Base-by-base conservation (phyloP, 768 basidiomycete species). In the Pleurotus eryngii region DNA sequence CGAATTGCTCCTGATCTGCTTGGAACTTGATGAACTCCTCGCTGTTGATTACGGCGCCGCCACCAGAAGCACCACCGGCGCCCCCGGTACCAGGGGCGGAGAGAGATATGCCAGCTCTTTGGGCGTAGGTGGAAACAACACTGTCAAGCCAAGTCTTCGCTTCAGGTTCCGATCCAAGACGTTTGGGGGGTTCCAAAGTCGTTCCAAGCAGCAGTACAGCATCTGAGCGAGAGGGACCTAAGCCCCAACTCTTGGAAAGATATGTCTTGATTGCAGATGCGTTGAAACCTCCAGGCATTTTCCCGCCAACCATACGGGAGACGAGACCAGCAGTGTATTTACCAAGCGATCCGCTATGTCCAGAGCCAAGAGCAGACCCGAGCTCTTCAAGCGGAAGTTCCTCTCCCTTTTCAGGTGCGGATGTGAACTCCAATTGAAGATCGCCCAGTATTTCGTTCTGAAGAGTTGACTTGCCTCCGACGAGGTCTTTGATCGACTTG, bases 251-350 rank as follows among this genome's bases (percentile, higher is more conserved):
- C 80, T 98, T 98, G 38, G 86, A 82, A 26, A 99, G 81, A 70
- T 99, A 82, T 0, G 83, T 74, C 74, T 97, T 95, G 71, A 95
- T 94, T 9, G 92, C 83, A 5, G 95, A 92, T 17, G 89, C 78
- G 64, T 97, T 97, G 84, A 99, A 99, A 37, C 96, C 96, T 70
- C 97, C 97, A 30, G 97, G 97, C 92, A 99, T 96, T 76, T 99
- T 99, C 47, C 87, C 86, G 57, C 95, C 92, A 51, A 98, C 81
- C 68, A 61, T 43, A 57, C 97, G 92, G 26, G 95, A 92, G 51
- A 98, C 80, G 43, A 99, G 81, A 18, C 94, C 88, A 46, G 83
- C 88, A 11, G 91, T 91, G 75, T 98, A 94, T 72, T 98, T 99
- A 67, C 97, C 97, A 24, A 96, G 84, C 4, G 79, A 67, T n/a